Percentiles rank a stretch among this genome's conserved stretches.
Conservation (phyloP, 148 eudicot genomes). For the Persicaria tinctoria region DNA sequence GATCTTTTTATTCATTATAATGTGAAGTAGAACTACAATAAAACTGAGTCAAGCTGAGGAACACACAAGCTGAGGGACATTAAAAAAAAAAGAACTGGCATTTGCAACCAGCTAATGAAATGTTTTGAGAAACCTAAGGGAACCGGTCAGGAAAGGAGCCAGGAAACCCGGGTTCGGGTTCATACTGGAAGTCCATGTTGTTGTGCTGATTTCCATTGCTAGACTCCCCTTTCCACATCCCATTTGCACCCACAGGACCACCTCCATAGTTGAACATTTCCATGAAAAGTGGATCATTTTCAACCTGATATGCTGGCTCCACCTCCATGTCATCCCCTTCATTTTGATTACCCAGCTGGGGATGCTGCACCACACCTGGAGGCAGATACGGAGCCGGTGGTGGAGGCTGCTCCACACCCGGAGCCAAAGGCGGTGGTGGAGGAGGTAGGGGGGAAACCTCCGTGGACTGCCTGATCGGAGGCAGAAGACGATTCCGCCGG, state of each 20-base stretch:
- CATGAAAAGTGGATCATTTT: neutral
- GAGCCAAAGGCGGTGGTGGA: neutral
- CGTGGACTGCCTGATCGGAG: neutral
- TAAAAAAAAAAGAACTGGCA: too few species aligned
- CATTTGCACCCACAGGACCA: neutral
- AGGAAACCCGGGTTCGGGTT: neutral
- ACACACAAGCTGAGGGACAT: too few species aligned
- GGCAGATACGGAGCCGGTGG: neutral
- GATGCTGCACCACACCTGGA: neutral
- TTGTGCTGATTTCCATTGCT: neutral
- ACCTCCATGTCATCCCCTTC: neutral
- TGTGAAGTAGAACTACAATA: too few species aligned
- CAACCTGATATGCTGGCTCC: neutral
- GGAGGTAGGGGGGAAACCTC: neutral
- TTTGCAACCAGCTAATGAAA: neutral
- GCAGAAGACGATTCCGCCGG: slow-evolving; percentile 10
- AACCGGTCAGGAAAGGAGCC: neutral
- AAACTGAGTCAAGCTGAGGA: too few species aligned
- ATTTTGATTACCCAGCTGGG: neutral
- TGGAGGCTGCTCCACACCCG: neutral
- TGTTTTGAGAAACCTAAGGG: neutral
- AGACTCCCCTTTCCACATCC: neutral
- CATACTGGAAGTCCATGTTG: neutral
- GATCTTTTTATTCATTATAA: too few species aligned
- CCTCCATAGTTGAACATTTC: neutral